Base-by-base conservation (phyloP, 2,329 filamentous ascomycete genomes). In the Exophiala sideris region DNA sequence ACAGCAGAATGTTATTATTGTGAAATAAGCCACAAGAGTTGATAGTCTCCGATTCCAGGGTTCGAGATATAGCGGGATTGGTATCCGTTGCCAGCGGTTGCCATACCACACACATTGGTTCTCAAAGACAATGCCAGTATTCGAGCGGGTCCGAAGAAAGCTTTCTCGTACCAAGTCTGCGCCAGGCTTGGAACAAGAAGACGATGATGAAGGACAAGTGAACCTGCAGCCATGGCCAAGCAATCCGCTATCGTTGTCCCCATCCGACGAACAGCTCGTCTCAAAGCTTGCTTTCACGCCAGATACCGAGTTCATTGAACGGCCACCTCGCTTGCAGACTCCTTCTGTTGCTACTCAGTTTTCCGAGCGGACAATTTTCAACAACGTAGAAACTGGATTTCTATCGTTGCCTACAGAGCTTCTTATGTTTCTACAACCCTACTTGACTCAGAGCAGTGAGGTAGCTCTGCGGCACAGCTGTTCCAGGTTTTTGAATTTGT, bases 221-320 rank as follows among this genome's bases (percentile, higher is more conserved):
- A n/a, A 14, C 3, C 12, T 55, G 21, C 57, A 59, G 21, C 47
- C 39, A 45, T 49, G 52, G 50, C 41, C 54, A 34, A 54, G 48
- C 24, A 61, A 48, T 18, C 41, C 56, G 18, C 52, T 61, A 10
- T 55, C 58, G 5, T 49, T 64, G 32, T 57, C 56, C 4, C 60
- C 62, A 9, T 64, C 62, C 8, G 62, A 64, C 47, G 62, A 64
- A 47, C 52, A 64, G 36, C 57, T 64, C 29, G 57, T 64, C 14
- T 42, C 58, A 4, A 61, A 56, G 41, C 54, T 64, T 11, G 58
- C 56, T 2, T 60, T 62, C 34, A 52, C 56, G 8, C 54, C 56
- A 4, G 60, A 64, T n/a, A 62, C 62, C 4, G 48, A 53, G 10
- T 56, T 61, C 20, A 57, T 58, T 29, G 58, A 61, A 45, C 55